Evolutionary conservation across 805 yeast species (phyloP), one percentile per base, ranked within the genome.

Genomic region (Komagataella populi): DNA sequence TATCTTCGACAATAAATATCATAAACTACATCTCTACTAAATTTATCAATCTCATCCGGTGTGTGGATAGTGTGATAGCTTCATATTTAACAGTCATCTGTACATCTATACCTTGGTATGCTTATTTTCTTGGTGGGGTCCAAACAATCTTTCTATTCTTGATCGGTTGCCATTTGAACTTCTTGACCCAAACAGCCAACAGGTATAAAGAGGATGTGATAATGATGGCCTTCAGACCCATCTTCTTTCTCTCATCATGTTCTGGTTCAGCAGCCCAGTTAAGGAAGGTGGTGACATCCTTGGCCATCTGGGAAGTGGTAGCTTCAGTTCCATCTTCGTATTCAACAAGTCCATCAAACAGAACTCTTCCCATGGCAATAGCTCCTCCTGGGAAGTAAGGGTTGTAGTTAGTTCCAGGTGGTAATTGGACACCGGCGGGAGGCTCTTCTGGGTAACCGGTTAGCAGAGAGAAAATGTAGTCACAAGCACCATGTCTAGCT

Each of bases 321-420:
- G 99, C 98, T 54, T 95, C 96, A 54, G 99, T 93, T 66, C 99
- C 99, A 69, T 93, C 99, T 70, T 93, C 99, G 73, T 83, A 93
- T 77, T 93, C 99, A 57, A 93, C 99, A 65, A 93, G 78, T 59
- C 87, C 99, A 68, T 93, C 99, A 62, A 90, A 93, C 70, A 93
- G 78, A 54, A 91, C 98, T 76, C 99, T 87, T 67, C 87, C 98
- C 99, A 93, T 93, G 61, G 96, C 99, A 76, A 93, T 91, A 46
- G 97, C 79, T 59, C 99, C 98, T 74, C 98, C 98, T 69, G 99
- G 98, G 96, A 93, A 93, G 79, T 93, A 93, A 65, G 99, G 99
- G 80, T 93, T 93, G 76, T 93, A 93, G 83, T 93, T 93, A 56
- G 95, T 71, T 57, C 99, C 99, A 56, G 87, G 85, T 54, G 98